phyloP scores from a whole-genome alignment of 106 monocot species.

The Iris macrosiphon region DNA sequence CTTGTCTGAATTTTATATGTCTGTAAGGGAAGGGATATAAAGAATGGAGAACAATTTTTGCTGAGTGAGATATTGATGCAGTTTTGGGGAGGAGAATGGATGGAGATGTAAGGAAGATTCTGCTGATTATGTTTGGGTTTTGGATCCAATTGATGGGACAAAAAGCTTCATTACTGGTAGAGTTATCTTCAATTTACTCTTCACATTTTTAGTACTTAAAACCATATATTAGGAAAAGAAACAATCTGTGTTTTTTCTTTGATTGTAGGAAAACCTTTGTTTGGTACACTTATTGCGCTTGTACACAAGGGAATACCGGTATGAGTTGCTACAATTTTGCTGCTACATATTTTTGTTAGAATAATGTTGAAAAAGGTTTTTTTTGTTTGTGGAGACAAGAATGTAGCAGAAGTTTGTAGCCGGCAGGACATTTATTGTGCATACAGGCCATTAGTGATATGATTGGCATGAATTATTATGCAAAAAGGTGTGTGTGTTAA shows the following conservation, averaged over 20 bases:
- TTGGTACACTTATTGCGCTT: conserved; percentile 93
- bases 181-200: conserved; percentile 3
- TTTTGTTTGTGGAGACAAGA: too few relatives aligned
- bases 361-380: neutral
- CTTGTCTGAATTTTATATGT: neutral
- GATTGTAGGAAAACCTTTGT: conserved; percentile 85
- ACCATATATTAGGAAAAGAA: conserved; percentile 1
- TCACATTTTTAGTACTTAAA: neutral
- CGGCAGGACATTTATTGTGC: too few relatives aligned
- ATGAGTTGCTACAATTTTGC: conserved; percentile 2
- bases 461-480: too few relatives aligned
- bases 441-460: too few relatives aligned
- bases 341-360: neutral
- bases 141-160: conserved; percentile 99
- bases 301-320: conserved; percentile 88
- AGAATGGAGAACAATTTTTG: neutral
- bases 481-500: too few relatives aligned
- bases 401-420: too few relatives aligned
- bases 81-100: conserved; percentile 97
- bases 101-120: conserved; percentile 74
- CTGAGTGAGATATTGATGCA: conserved; percentile 17
- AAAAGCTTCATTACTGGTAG: conserved; percentile 99
- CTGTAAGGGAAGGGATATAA: neutral
- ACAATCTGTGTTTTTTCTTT: conserved; percentile 1
- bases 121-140: conserved; percentile 93